Evolutionary conservation across 2,329 filamentous ascomycete genomes (phyloP).

Genomic region (Epichloe hybrida): DNA sequence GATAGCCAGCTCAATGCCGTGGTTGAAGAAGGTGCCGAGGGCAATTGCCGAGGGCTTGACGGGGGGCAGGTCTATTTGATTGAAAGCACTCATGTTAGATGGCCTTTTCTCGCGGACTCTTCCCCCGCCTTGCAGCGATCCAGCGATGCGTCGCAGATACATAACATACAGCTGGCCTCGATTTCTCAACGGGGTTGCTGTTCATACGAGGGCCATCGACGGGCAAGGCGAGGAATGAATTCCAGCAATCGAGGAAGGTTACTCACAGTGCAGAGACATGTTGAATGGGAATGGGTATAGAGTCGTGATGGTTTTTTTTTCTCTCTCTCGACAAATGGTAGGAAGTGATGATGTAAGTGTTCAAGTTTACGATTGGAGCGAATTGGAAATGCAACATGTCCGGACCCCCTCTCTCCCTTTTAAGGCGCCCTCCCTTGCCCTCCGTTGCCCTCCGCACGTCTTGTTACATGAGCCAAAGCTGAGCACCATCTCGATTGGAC

Average conservation of each 20-base stretch:
- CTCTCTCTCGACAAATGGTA: not conserved
- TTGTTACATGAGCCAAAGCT: not conserved
- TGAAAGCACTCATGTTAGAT: not conserved
- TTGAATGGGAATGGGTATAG: constrained; percentile 11
- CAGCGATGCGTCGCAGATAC: not conserved
- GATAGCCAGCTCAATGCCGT: constrained; percentile 77
- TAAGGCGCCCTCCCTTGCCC: not conserved
- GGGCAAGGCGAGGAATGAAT: too few relatives aligned
- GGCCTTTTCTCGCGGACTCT: not conserved
- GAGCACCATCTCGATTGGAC: constrained; percentile 12
- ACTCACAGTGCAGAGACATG: constrained; percentile 49
- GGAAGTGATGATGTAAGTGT: not conserved
- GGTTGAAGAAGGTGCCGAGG: constrained; percentile 90
- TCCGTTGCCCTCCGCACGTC: not conserved
- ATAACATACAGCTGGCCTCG: too few relatives aligned
- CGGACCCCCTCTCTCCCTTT: constrained; percentile 1
- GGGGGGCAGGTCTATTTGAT: constrained; percentile 40
- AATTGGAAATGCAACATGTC: not conserved
- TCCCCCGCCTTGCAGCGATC: too few relatives aligned
- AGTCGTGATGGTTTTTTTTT: not conserved
- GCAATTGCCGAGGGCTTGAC: constrained; percentile 98
- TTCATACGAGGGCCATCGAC: too few relatives aligned
- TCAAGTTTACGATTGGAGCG: not conserved
- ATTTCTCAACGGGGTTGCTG: too few relatives aligned
- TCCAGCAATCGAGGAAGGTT: too few relatives aligned